phyloP scores from a whole-genome alignment of 495 filamentous ascomycete species.

The Cenococcum geophilum region DNA sequence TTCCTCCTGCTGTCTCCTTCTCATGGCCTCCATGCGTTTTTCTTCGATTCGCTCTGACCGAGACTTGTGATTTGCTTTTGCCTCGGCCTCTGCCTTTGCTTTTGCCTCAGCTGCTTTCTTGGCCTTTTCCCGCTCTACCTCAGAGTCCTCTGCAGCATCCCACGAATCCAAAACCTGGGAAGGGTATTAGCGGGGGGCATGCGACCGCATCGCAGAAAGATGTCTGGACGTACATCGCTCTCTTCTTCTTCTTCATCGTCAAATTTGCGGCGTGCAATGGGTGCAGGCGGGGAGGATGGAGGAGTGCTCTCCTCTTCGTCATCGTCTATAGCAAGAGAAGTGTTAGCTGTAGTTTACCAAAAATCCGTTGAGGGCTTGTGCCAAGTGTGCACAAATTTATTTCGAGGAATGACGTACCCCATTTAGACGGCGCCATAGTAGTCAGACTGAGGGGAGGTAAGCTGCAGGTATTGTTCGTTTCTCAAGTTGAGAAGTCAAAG shows the following conservation, averaged over 20 bases:
- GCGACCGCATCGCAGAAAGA: background rate
- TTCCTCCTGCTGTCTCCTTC: conserved; percentile 47
- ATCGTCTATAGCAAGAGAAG: conserved; percentile 47
- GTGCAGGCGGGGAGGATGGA: conserved; percentile 55
- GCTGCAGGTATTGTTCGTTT: background rate
- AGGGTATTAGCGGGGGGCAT: conserved; percentile 15
- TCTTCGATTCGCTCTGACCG: conserved; percentile 86
- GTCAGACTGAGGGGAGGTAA: background rate
- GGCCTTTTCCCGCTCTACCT: conserved; percentile 91
- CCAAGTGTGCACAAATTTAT: conserved; percentile 10
- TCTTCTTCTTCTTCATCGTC: conserved; percentile 90
- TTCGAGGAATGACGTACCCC: conserved; percentile 31
- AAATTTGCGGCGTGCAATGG: conserved; percentile 60
- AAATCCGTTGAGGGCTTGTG: conserved; percentile 5
- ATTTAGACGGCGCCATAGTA: conserved; percentile 30
- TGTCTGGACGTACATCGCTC: conserved; percentile 57
- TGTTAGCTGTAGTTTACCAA: conserved; percentile 9
- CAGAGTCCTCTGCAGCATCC: conserved; percentile 95
- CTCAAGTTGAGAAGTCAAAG: background rate
- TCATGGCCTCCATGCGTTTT: conserved; percentile 46
- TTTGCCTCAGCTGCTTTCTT: conserved; percentile 79
- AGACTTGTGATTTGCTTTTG: conserved; percentile 88
- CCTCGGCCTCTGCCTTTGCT: conserved; percentile 83
- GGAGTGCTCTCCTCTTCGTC: conserved; percentile 59
- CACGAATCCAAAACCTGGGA: conserved; percentile 85